phyloP scores from a whole-genome alignment of 495 filamentous ascomycete genomes.

The Penicillium riverlandense region DNA sequence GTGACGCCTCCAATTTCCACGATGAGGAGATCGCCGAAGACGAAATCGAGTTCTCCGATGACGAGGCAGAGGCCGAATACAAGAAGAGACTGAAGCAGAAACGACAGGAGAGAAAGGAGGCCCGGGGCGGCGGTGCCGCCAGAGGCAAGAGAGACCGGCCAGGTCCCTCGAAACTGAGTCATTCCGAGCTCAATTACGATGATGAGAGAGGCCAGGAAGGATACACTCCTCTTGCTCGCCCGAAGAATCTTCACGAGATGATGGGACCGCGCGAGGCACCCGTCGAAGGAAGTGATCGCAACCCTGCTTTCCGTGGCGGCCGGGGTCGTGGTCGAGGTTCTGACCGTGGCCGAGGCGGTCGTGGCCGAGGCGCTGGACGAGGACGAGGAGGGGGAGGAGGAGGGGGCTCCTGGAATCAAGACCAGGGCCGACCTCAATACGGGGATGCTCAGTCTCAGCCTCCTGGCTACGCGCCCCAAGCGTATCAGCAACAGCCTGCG shows the following conservation, averaged over 20 bases:
- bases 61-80: constrained; percentile 83
- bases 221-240: constrained; percentile 63
- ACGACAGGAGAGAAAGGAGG: constrained; percentile 40
- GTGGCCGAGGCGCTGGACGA: constrained; percentile 35
- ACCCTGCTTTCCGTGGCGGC: constrained; percentile 29
- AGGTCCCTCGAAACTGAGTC: constrained; percentile 33
- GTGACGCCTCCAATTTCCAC: constrained; percentile 87
- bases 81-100: constrained; percentile 63
- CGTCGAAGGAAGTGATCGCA: constrained; percentile 34
- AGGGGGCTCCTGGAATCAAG: constrained; percentile 33
- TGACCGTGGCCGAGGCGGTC: constrained; percentile 41
- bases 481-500: constrained; percentile 18
- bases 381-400: constrained; percentile 19
- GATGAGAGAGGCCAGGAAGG: constrained; percentile 43
- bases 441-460: constrained; percentile 16
- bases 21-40: constrained; percentile 86
- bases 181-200: constrained; percentile 48
- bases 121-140: constrained; percentile 24
- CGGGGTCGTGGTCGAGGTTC: constrained; percentile 33
- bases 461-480: constrained; percentile 15
- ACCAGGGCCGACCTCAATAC: constrained; percentile 25
- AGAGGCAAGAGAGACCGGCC: constrained; percentile 25
- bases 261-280: constrained; percentile 39
- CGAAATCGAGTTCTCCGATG: constrained; percentile 91
- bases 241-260: constrained; percentile 50